Percentiles rank a stretch among this genome's conserved stretches.
phyloP scores from a whole-genome alignment of 805 yeast species.

The Suhomyces sp. region DNA sequence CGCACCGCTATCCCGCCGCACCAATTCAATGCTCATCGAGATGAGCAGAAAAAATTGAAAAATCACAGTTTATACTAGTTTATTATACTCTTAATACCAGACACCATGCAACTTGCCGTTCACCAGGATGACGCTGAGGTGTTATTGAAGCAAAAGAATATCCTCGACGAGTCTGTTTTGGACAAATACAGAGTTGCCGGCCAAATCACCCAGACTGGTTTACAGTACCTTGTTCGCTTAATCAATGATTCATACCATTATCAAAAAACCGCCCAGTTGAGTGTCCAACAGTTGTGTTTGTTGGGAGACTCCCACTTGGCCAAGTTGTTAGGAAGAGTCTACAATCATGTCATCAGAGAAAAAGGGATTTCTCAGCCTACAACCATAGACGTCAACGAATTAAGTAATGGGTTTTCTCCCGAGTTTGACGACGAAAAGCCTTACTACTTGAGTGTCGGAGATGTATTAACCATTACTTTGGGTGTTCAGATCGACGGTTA shows the following conservation, averaged over 20 bases:
- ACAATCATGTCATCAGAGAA: slow-evolving; percentile 64
- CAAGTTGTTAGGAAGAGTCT: slow-evolving; percentile 57
- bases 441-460: slow-evolving; percentile 63
- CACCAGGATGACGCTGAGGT: slow-evolving; percentile 72
- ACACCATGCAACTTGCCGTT: slow-evolving; percentile 66
- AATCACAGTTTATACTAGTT: neutral
- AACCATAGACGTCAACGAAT: slow-evolving; percentile 77
- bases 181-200: slow-evolving; percentile 90
- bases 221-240: slow-evolving; percentile 60
- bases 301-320: slow-evolving; percentile 75
- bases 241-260: slow-evolving; percentile 75
- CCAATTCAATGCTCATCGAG: slow-evolving; percentile 3
- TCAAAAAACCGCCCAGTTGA: slow-evolving; percentile 41
- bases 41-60: slow-evolving; percentile 5
- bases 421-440: slow-evolving; percentile 63
- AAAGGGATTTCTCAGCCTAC: slow-evolving; percentile 95
- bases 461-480: slow-evolving; percentile 75
- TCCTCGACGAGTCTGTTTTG: slow-evolving; percentile 55
- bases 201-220: slow-evolving; percentile 79
- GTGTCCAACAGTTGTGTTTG: slow-evolving; percentile 72
- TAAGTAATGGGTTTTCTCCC: slow-evolving; percentile 79
- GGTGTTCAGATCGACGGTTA: slow-evolving; percentile 97
- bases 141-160: slow-evolving; percentile 69
- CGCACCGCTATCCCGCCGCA: neutral
- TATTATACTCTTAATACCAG: neutral